Conservation (phyloP, 805 yeast species). For the Cyberlindnera euphorbiae region DNA sequence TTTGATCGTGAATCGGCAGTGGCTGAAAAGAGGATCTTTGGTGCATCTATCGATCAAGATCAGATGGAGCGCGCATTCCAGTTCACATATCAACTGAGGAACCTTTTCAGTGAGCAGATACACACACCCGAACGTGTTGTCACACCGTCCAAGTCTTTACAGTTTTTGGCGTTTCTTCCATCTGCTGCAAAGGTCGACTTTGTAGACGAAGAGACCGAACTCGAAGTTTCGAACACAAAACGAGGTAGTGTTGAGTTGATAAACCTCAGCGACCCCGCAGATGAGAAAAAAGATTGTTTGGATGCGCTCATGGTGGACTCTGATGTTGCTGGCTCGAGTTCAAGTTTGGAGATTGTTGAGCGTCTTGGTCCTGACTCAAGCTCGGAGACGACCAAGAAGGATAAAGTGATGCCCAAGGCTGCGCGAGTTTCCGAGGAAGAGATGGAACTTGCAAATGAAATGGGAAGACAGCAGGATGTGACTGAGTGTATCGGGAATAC, state of each 20-base stretch:
- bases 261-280: slow-evolving; percentile 1
- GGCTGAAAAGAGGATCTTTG: slow-evolving; percentile 72
- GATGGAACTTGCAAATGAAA: slow-evolving; percentile 67
- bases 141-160: slow-evolving; percentile 77
- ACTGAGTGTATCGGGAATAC: slow-evolving; percentile 97
- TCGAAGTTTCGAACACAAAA: too few relatives aligned
- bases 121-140: slow-evolving; percentile 59
- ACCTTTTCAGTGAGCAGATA: slow-evolving; percentile 66
- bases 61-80: slow-evolving; percentile 82
- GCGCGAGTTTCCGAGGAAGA: slow-evolving; percentile 48
- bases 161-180: slow-evolving; percentile 81
- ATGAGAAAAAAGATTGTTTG: not conserved
- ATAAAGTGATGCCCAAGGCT: slow-evolving; percentile 11
- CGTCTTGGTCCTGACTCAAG: too few relatives aligned
- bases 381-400: too few relatives aligned
- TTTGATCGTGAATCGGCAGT: slow-evolving; percentile 31
- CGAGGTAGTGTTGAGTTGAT: slow-evolving; percentile 2
- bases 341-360: too few relatives aligned
- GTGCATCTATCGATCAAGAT: slow-evolving; percentile 69
- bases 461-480: slow-evolving; percentile 94
- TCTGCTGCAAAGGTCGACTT: slow-evolving; percentile 62
- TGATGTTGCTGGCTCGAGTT: too few relatives aligned
- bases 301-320: slow-evolving; percentile 1
- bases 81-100: slow-evolving; percentile 68
- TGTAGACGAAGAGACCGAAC: slow-evolving; percentile 28